A percentile compares a stretch with the other conserved stretches of the same genome.
phyloP scores from a whole-genome alignment of 306 rosid genomes.

The Delonix regia region DNA sequence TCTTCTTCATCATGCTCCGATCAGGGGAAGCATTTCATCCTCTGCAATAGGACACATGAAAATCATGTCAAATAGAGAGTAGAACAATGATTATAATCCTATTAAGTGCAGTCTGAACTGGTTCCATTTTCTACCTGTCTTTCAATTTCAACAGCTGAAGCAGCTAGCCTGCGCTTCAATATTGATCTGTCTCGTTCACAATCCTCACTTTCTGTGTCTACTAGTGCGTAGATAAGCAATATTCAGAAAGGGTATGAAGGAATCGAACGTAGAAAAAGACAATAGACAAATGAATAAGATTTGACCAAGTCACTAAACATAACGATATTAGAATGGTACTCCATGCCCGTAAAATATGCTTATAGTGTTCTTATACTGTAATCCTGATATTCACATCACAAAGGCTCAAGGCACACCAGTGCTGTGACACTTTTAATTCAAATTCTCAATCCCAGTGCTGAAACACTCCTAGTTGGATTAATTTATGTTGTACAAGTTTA shows the following conservation, averaged over 20 bases:
- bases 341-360: conserved; percentile 7
- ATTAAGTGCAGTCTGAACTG: not conserved
- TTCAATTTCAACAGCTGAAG: conserved; percentile 76
- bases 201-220: conserved; percentile 75
- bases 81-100: conserved; percentile 15
- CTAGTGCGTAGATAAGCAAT: conserved; percentile 21
- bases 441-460: not conserved
- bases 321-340: not conserved
- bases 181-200: conserved; percentile 73
- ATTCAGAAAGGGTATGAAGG: conserved; percentile 19
- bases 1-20: conserved; percentile 28
- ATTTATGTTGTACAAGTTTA: not conserved
- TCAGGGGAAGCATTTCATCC: conserved; percentile 96
- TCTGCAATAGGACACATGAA: conserved; percentile 55
- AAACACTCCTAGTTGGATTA: not conserved
- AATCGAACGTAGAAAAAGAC: conserved; percentile 19
- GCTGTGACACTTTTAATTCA: not conserved
- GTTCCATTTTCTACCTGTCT: conserved; percentile 61
- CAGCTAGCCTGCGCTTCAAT: conserved; percentile 71
- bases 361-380: not conserved
- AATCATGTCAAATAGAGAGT: conserved; percentile 27
- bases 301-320: not conserved
- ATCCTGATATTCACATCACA: not conserved
- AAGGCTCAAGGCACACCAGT: not conserved
- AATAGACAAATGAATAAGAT: not conserved